These are phyloP conservation scores for Cinnamomum chago DNA, from an alignment of 164 flowering plant species.

Conservation along the genomic window DNA sequence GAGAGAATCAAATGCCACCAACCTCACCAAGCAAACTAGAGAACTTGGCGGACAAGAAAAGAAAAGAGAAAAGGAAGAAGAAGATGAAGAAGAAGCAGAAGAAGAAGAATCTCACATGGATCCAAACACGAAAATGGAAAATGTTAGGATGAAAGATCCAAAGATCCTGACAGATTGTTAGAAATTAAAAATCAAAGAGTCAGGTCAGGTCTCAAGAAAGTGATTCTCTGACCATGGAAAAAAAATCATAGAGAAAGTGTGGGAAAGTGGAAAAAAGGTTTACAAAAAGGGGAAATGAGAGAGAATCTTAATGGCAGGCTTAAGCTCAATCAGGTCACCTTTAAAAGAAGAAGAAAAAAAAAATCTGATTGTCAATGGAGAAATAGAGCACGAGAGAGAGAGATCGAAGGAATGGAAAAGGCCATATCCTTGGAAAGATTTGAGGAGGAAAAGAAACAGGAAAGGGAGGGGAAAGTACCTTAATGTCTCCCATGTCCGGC, in stretches of 20 bases:
- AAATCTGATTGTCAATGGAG: too few relatives aligned
- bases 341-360: too few relatives aligned
- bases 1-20: slow-evolving; percentile 13
- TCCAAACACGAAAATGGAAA: slow-evolving; percentile 2
- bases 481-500: slow-evolving; percentile 26
- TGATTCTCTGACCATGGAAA: too few relatives aligned
- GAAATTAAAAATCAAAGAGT: not conserved
- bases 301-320: too few relatives aligned
- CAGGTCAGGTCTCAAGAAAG: not conserved
- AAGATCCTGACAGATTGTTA: not conserved
- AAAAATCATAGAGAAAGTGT: too few relatives aligned
- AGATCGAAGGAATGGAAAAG: not conserved
- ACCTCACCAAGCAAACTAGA: slow-evolving; percentile 11
- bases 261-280: too few relatives aligned
- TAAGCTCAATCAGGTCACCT: too few relatives aligned
- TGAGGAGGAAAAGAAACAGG: not conserved
- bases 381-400: too few relatives aligned
- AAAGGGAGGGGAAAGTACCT: slow-evolving; percentile 15
- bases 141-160: slow-evolving; percentile 2
- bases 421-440: not conserved
- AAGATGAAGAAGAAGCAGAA: slow-evolving; percentile 1
- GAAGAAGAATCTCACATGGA: too few relatives aligned
- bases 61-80: slow-evolving; percentile 3
- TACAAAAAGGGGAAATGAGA: too few relatives aligned
- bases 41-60: not conserved